Evolutionary conservation across 2,329 filamentous ascomycete genomes (phyloP), one percentile per base, ranked within the genome.

Genomic region (Diaporthe ilicicola): DNA sequence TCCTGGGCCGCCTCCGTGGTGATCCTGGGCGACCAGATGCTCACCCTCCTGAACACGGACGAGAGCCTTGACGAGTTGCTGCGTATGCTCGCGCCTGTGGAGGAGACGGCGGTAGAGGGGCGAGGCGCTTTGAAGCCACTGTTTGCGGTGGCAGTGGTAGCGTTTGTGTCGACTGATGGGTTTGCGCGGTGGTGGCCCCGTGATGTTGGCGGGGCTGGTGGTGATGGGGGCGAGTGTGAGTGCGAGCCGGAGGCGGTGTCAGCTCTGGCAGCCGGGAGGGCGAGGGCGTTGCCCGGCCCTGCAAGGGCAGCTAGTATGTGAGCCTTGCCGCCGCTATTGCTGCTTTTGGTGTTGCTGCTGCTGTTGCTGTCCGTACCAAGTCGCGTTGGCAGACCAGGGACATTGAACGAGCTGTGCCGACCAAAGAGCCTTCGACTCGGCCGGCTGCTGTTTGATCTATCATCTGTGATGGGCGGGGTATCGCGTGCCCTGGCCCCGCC

Each of bases 1-100:
- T 77, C 77, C 13, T 51, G 72, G n/a, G 77, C 76, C 13, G 77
- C 74, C 22, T 76, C 67, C n/a, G 78, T 77, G 4, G 69, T 65
- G 59, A 34, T 69, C 67, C 62, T 59, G 8, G 68, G 70, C 37
- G 66, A 67, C 78, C 79, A 80, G 67, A 79, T 71, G 15, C 78
- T 79, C n/a, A 80, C 69, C 62, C 76, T 77, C 69, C 74, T 78
- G 72, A 81, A 77, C 17, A 79, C 77, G 6, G 78, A 76, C 1
- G 80, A 82, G 29, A 79, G 66, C 9, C 75, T 73, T 2, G 73
- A 73, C 65, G 71, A 70, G 64, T 62, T 64, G 59, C 73, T 73
- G 42, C 72, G 72, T 22, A 72, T 61, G 65, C 69, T 71, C 10
- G 62, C 62, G 42, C 67, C 69, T 29, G 56, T 55, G 29, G 46